Percentiles rank a stretch among this genome's conserved stretches.
Evolutionary conservation across 176 grass and related monocot species (phyloP).

Genomic region (Lolium perenne): DNA sequence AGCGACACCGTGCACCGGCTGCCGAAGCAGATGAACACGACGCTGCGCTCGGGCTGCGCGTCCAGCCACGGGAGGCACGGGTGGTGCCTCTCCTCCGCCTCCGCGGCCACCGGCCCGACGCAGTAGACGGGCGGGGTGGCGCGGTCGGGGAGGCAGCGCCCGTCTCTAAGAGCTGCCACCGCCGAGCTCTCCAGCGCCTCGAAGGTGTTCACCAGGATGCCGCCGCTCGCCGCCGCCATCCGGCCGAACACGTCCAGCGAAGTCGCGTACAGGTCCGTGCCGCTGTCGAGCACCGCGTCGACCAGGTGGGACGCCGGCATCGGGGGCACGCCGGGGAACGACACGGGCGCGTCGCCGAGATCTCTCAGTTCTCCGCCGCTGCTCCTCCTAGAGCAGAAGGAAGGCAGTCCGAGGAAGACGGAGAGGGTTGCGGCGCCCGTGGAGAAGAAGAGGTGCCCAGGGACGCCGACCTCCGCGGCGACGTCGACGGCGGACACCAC

Average conservation of each 20-base stretch:
- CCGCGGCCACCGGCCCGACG: slow-evolving; percentile 44
- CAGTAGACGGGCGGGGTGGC: slow-evolving; percentile 36
- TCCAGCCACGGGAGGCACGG: slow-evolving; percentile 40
- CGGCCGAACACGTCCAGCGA: background rate
- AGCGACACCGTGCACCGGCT: slow-evolving; percentile 21
- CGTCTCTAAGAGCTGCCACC: slow-evolving; percentile 28
- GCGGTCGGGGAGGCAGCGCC: background rate
- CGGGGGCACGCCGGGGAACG: slow-evolving; percentile 45
- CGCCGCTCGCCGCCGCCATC: slow-evolving; percentile 17
- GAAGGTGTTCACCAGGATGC: slow-evolving; percentile 52
- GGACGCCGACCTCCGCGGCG: slow-evolving; percentile 41
- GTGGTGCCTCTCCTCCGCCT: background rate
- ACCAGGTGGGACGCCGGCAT: slow-evolving; percentile 51
- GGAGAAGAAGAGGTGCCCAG: slow-evolving; percentile 44
- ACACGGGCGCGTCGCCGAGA: slow-evolving; percentile 39
- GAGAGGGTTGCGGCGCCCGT: slow-evolving; percentile 49
- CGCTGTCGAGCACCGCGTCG: slow-evolving; percentile 31
- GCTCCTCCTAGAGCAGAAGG: background rate
- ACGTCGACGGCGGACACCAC: slow-evolving; percentile 43
- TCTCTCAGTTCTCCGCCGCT: slow-evolving; percentile 30
- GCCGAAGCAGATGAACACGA: slow-evolving; percentile 19
- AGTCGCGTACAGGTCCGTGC: background rate
- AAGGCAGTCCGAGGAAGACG: slow-evolving; percentile 44
- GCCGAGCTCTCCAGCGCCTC: slow-evolving; percentile 33
- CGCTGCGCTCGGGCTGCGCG: background rate